A percentile compares a stretch with the other conserved stretches of the same genome.
phyloP scores from a whole-genome alignment of 2,329 filamentous ascomycete species.

The Pseudocercospora fijiensis region DNA sequence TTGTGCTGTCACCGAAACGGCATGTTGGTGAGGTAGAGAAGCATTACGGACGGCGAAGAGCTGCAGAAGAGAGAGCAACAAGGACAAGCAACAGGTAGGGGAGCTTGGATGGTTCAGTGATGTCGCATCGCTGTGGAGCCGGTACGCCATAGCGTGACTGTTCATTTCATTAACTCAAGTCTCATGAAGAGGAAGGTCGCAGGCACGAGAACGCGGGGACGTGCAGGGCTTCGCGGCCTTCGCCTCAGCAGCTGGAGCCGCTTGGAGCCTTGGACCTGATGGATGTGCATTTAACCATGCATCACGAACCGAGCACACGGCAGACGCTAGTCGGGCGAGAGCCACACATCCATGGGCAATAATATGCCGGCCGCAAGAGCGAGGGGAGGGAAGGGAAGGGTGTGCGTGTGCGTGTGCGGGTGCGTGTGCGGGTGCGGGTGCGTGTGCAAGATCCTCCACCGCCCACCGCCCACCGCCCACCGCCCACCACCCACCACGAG shows the following conservation, averaged over 20 bases:
- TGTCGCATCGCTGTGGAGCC: conserved; percentile 26
- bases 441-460: neutral
- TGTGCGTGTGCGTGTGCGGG: neutral
- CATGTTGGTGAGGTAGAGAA: conserved; percentile 9
- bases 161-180: no score
- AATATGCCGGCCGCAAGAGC: neutral
- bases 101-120: conserved; percentile 13
- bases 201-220: conserved; percentile 21
- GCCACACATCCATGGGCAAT: conserved; percentile 3
- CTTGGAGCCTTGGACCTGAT: neutral
- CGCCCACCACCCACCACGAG: neutral
- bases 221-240: conserved; percentile 12
- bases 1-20: conserved; percentile 14
- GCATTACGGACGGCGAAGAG: conserved; percentile 12
- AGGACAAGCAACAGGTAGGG: conserved; percentile 13
- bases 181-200: conserved; percentile 15
- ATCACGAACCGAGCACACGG: conserved; percentile 8
- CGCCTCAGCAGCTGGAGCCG: neutral
- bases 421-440: neutral
- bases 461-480: neutral
- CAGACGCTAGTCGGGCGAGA: neutral
- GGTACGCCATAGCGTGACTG: conserved; percentile 21
- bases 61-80: conserved; percentile 8
- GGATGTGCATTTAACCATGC: conserved; percentile 6
- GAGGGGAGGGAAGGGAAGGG: no score